Percentiles rank a stretch among this genome's conserved stretches.
phyloP scores from a whole-genome alignment of 2,329 filamentous ascomycete species.

The Hypoxylon sp. region DNA sequence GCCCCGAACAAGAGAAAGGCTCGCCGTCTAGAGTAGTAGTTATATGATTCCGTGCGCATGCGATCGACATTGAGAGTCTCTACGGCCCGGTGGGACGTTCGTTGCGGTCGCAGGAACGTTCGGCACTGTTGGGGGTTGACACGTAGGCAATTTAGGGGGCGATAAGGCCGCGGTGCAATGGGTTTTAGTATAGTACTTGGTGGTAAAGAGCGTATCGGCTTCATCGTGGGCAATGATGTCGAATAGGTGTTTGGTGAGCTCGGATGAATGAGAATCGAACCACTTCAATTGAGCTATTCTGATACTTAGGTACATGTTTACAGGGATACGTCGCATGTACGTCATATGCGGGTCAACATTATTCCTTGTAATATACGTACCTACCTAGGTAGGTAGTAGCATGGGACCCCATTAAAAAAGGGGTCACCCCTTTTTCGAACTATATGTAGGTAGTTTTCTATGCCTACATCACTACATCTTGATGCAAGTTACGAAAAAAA shows the following conservation, averaged over 20 bases:
- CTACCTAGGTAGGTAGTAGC: too few relatives aligned
- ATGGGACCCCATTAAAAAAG: background rate
- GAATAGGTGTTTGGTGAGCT: slow-evolving; percentile 2
- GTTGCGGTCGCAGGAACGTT: slow-evolving; percentile 55
- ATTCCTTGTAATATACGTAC: slow-evolving; percentile 15
- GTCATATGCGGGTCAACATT: slow-evolving; percentile 27
- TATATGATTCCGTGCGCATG: slow-evolving; percentile 62
- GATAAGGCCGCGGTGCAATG: slow-evolving; percentile 20
- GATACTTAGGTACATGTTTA: background rate
- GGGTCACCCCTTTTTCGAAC: background rate
- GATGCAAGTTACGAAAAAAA: too few relatives aligned
- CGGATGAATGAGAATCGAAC: slow-evolving; percentile 5
- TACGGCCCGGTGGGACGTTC: slow-evolving; percentile 55
- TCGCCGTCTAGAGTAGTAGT: slow-evolving; percentile 67
- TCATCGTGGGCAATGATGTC: slow-evolving; percentile 38
- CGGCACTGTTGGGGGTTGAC: slow-evolving; percentile 50
- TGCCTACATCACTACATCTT: too few relatives aligned
- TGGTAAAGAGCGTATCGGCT: slow-evolving; percentile 35
- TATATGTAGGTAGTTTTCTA: background rate
- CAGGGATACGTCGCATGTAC: background rate
- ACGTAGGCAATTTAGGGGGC: slow-evolving; percentile 28
- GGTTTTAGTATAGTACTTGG: slow-evolving; percentile 12
- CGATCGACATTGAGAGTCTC: slow-evolving; percentile 67
- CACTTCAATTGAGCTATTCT: background rate
- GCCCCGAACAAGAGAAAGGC: slow-evolving; percentile 68